Evolutionary conservation across 805 yeast genomes (phyloP), one percentile per base, ranked within the genome.

Genomic region (Cyberlindnera euphorbiiphila): DNA sequence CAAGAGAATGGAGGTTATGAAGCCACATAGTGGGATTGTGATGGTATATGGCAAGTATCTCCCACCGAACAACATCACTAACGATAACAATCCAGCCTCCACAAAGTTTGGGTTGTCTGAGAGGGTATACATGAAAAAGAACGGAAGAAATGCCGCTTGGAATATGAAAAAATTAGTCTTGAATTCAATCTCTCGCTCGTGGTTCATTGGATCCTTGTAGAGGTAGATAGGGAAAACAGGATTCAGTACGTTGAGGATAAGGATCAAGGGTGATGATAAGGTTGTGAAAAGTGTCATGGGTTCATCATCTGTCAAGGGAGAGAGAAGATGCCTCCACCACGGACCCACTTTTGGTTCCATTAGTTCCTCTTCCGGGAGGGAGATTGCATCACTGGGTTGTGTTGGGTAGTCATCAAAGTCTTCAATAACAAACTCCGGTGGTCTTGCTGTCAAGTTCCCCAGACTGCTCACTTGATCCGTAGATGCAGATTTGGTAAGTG

Each of bases 1-100:
- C 75, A 87, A 78, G 1, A 76, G 55, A 3, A 91, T 65, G 1
- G 94, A 72, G 6, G 77, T 59, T 0, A 72, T 39, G 54, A 91
- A 91, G 0, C 96, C 96, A 4, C 69, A 15, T 0, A 68, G 30
- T 0, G 85, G 54, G 11, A 52, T 46, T 9, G 19, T 10, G 7
- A 17, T 8, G 4, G 14, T 27, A 13, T 24, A 22, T 18, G 36
- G 28, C 13, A 22, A 5, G 13, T 17, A 16, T n/a, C 7, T 12
- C 5, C 24, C 13, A 2, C 28, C 2, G 9, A 39, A 20, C 2
- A 32, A 13, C 4, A 25, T 4, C 9, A 26, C 10, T 2, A 24
- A 7, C 2, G 32, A 8, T 16, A 36, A 4, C 9, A 21, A 4
- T 4, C 11, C 10, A 3, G 33, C 10, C 5, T 14, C 4, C 10